Evolutionary conservation across 2,329 filamentous ascomycete species (phyloP).

Genomic region (Botrytis tulipae): DNA sequence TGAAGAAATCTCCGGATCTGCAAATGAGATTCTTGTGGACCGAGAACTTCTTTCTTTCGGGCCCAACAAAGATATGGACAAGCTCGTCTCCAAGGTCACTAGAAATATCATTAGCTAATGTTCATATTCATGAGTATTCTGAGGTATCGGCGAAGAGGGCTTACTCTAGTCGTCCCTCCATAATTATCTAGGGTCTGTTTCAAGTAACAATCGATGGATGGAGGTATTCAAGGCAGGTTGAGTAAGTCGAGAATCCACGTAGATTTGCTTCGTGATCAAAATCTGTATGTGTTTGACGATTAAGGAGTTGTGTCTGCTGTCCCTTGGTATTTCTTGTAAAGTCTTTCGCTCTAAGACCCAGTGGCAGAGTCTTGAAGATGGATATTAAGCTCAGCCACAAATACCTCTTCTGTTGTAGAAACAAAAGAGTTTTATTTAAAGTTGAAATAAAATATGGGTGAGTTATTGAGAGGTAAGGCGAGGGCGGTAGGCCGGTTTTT

Average conservation of each 20-base stretch:
- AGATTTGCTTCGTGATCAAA: too few relatives aligned
- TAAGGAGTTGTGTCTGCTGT: too few relatives aligned
- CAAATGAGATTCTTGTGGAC: background rate
- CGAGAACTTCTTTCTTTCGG: background rate
- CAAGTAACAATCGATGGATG: background rate
- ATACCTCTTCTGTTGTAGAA: background rate
- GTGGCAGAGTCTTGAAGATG: too few relatives aligned
- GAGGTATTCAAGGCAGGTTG: background rate
- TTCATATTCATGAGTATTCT: background rate
- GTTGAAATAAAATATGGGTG: background rate
- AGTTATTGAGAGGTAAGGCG: too few relatives aligned
- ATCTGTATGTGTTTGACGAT: too few relatives aligned
- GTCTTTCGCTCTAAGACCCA: too few relatives aligned
- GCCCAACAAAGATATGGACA: slow-evolving; percentile 1
- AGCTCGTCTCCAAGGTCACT: background rate
- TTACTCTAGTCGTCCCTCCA: background rate
- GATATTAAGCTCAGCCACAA: background rate
- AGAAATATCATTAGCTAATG: background rate
- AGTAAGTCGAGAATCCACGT: background rate
- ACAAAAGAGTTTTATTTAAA: background rate
- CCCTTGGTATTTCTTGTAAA: too few relatives aligned
- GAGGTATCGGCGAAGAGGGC: background rate
- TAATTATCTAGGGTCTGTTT: background rate
- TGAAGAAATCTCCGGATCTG: background rate
- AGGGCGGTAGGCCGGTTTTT: too few relatives aligned